These are phyloP conservation scores for Candida cerambycidarum DNA, from an alignment of 805 yeast species.

Conservation along the genomic window DNA sequence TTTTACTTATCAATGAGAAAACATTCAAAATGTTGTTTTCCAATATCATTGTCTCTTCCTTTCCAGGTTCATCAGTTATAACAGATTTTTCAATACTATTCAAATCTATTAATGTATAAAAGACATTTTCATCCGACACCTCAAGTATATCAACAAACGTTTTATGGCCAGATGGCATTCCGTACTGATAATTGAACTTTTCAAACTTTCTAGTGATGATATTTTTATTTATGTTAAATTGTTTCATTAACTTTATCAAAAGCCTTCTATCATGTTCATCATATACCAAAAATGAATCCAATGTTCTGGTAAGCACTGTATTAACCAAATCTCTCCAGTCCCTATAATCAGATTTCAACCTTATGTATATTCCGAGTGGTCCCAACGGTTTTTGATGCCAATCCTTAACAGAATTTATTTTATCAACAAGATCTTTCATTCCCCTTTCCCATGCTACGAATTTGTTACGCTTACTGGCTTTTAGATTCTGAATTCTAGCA, in stretches of 20 bases:
- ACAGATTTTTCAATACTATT: conserved; percentile 58
- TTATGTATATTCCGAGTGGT: conserved; percentile 68
- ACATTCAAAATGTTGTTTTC: conserved; percentile 42
- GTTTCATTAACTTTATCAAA: conserved; percentile 29
- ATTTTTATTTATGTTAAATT: conserved; percentile 27
- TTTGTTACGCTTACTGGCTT: conserved; percentile 29
- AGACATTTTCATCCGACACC: conserved; percentile 53
- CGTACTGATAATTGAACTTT: conserved; percentile 49
- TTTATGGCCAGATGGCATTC: conserved; percentile 43
- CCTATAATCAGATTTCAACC: conserved; percentile 52
- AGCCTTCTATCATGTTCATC: conserved; percentile 56
- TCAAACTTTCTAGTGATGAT: conserved; percentile 58
- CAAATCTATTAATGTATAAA: conserved; percentile 64
- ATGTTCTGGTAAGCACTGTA: conserved; percentile 44
- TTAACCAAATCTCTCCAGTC: conserved; percentile 66
- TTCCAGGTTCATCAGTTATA: conserved; percentile 49
- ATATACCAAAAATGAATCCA: conserved; percentile 68
- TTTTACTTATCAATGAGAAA: conserved; percentile 40
- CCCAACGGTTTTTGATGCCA: conserved; percentile 64
- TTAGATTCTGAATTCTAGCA: conserved; percentile 14
- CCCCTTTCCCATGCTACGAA: conserved; percentile 52
- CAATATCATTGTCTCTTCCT: conserved; percentile 46
- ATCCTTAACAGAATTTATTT: conserved; percentile 30
- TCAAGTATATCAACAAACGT: conserved; percentile 63
- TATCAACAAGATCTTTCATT: conserved; percentile 42